phyloP scores from a whole-genome alignment of 441 rosid genomes.

The Metrosideros polymorpha region DNA sequence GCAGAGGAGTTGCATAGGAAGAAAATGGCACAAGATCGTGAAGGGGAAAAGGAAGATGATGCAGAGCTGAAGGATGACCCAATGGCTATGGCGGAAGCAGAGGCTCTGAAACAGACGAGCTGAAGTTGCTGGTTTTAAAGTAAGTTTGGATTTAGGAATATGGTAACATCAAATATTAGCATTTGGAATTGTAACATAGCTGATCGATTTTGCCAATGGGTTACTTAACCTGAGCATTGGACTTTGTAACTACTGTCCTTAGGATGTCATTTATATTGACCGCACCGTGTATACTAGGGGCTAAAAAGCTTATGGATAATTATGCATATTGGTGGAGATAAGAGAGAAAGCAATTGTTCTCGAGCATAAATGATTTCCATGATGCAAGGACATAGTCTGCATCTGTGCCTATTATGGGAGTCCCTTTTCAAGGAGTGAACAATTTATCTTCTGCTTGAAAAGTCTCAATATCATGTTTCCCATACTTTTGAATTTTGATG shows the following conservation, averaged over 20 bases:
- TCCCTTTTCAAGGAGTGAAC: not conserved
- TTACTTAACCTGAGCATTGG: not conserved
- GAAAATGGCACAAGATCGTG: conserved; percentile 66
- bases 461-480: not conserved
- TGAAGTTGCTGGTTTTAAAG: not conserved
- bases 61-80: conserved; percentile 53
- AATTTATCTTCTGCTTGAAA: not conserved
- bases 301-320: not conserved
- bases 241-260: not conserved
- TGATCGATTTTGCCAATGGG: not conserved
- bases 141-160: not conserved
- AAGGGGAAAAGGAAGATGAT: conserved; percentile 87
- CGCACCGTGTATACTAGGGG: accelerated
- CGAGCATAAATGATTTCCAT: not conserved
- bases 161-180: not conserved
- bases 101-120: conserved; percentile 29
- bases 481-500: not conserved
- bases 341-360: not conserved
- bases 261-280: not conserved
- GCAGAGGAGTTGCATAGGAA: conserved; percentile 93
- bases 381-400: not conserved
- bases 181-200: not conserved
- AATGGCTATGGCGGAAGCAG: conserved; percentile 74
- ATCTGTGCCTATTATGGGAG: not conserved
- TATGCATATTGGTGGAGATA: not conserved